Evolutionary conservation across 768 basidiomycete species (phyloP), one percentile per base, ranked within the genome.

Genomic region (Floccularia luteovirens): DNA sequence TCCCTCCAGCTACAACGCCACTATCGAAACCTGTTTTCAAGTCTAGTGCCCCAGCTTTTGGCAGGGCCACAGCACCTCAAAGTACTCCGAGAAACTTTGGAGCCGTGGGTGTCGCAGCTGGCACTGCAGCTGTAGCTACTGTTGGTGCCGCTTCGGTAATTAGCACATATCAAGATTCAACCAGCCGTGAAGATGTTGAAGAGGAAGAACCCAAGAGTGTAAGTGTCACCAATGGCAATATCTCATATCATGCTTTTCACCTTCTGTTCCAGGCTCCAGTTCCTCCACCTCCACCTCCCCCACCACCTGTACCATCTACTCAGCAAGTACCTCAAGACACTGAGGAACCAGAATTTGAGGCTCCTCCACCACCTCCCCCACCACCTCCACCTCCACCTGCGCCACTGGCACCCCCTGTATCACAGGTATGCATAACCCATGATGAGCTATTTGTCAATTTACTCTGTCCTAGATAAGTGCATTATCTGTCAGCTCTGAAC

Each of bases 381-480:
- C 58, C 60, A 0, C 70, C 74, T 0, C 66, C 66, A 0, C 66
- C 71, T 3, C 70, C 75, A 2, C 69, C 71, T 3, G 73, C 75
- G 0, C 72, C 74, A 0, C 70, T 74, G 0, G 63, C 70, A 5
- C 64, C 72, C 5, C 69, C 68, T 5, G 59, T 62, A 30, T 60
- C 63, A 20, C 59, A 60, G 47, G 63, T 64, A 43, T 22, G 51
- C 49, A 36, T n/a, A n/a, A n/a, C n/a, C n/a, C n/a, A n/a, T n/a
- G n/a, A n/a, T n/a, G n/a, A n/a, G 14, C 10, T 14, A 13, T 43
- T 35, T 24, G 16, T 37, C 4, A 20, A 19, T 22, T 12, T 22
- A 13, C 13, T 34, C 2, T 23, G 6, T 24, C 31, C 5, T 41
- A 62, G 61, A 59, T 63, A 53, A 58, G 57, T 27, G 52, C 57